Conservation (phyloP, 345 rosid genomes). For the Eucalyptus microcorys region DNA sequence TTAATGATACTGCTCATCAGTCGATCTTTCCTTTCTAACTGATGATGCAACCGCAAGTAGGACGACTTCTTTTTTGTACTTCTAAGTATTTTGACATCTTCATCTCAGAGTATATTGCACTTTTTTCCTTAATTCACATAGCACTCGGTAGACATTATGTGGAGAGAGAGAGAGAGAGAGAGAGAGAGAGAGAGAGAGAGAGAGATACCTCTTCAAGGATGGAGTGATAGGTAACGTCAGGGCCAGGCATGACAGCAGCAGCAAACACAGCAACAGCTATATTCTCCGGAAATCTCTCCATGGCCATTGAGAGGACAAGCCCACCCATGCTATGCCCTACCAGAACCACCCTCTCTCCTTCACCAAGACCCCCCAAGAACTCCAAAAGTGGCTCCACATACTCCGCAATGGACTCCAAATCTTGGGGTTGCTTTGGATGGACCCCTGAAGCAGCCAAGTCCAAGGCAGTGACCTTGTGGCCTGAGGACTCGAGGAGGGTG, state of each 20-base stretch:
- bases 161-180: background rate
- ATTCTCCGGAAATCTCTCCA: constrained; percentile 30
- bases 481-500: constrained; percentile 2
- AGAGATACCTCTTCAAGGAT: constrained; percentile 20
- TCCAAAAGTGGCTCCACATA: constrained; percentile 17
- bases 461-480: constrained; percentile 7
- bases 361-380: constrained; percentile 10
- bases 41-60: background rate
- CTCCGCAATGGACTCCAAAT: constrained; percentile 6
- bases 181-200: background rate
- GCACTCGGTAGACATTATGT: background rate
- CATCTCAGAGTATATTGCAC: background rate
- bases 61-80: background rate
- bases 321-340: constrained; percentile 34
- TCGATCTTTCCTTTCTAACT: background rate
- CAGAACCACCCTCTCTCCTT: constrained; percentile 17
- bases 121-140: too few relatives aligned
- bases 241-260: constrained; percentile 17
- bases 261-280: constrained; percentile 12
- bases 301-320: constrained; percentile 8
- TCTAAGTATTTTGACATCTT: too few relatives aligned
- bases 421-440: constrained; percentile 8
- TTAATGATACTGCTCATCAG: background rate
- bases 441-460: constrained; percentile 17
- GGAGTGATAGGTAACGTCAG: constrained; percentile 5